phyloP scores from a whole-genome alignment of 2,329 filamentous ascomycete genomes.

The Colletotrichum graminicola region DNA sequence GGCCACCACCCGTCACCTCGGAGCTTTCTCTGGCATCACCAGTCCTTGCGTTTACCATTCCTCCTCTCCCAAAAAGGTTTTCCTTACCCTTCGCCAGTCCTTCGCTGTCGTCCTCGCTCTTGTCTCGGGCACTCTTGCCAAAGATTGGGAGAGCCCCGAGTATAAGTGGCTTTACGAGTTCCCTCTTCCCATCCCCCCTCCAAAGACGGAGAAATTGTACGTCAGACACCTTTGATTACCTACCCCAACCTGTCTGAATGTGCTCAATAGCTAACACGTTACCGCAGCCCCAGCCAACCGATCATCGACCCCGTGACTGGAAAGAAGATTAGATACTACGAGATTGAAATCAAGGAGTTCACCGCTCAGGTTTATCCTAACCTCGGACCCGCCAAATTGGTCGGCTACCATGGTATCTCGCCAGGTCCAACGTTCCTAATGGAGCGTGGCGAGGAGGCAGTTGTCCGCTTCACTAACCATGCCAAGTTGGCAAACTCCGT shows the following conservation, averaged over 20 bases:
- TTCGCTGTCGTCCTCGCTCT: constrained; percentile 34
- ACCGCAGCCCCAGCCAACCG: constrained; percentile 27
- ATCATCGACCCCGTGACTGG: constrained; percentile 49
- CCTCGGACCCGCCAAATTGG: constrained; percentile 43
- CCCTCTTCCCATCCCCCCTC: constrained; percentile 49
- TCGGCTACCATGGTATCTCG: constrained; percentile 62
- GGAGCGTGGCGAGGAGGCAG: constrained; percentile 58
- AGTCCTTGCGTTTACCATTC: neutral
- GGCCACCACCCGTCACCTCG: constrained; percentile 22
- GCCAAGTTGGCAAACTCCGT: constrained; percentile 55
- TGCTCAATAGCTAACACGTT: neutral
- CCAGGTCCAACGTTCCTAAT: constrained; percentile 63
- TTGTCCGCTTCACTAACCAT: constrained; percentile 63
- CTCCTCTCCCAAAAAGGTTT: constrained; percentile 24
- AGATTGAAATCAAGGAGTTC: constrained; percentile 46
- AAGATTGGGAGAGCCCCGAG: constrained; percentile 38
- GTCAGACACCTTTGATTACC: neutral
- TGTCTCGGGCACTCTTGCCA: constrained; percentile 36
- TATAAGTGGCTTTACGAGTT: constrained; percentile 41
- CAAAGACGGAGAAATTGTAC: constrained; percentile 57
- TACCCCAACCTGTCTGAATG: fast-evolving
- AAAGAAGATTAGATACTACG: constrained; percentile 48
- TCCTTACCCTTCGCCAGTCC: constrained; percentile 37
- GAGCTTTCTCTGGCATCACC: constrained; percentile 18
- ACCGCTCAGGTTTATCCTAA: constrained; percentile 45